A percentile compares a stretch with the other conserved stretches of the same genome.
Evolutionary conservation across 2,329 filamentous ascomycete species (phyloP).

Genomic region (Stemphylium vesicarium): DNA sequence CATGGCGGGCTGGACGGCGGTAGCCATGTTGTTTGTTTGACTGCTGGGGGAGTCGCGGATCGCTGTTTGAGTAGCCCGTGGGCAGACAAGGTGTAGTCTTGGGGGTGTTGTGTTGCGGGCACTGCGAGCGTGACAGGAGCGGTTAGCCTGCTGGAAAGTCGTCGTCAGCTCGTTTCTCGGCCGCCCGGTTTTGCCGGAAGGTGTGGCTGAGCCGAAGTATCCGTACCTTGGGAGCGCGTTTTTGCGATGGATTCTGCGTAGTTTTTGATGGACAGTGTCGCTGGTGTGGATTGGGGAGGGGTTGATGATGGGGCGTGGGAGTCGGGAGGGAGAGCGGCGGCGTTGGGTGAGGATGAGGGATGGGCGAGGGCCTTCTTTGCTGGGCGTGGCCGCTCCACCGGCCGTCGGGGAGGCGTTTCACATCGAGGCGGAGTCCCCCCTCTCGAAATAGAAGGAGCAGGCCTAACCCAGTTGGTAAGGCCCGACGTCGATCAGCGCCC

Average conservation of each 20-base stretch:
- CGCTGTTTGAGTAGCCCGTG: constrained; percentile 27
- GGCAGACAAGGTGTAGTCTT: constrained; percentile 35
- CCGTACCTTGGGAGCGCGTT: constrained; percentile 2
- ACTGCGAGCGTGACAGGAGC: constrained; percentile 25
- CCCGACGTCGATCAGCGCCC: constrained; percentile 9
- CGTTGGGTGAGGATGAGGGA: background rate
- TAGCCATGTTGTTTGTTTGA: constrained; percentile 38
- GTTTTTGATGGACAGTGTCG: constrained; percentile 2
- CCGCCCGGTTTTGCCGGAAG: constrained; percentile 35
- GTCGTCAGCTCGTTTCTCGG: constrained; percentile 46
- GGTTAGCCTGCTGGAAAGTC: constrained; percentile 44
- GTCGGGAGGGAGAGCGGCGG: constrained; percentile 1
- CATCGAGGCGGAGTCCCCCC: constrained; percentile 20
- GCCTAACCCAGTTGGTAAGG: constrained; percentile 14
- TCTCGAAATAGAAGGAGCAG: constrained; percentile 24
- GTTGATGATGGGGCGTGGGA: constrained; percentile 1
- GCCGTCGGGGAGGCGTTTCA: constrained; percentile 30
- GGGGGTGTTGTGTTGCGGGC: constrained; percentile 29
- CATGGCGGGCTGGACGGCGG: constrained; percentile 45
- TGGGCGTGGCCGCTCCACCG: constrained; percentile 18
- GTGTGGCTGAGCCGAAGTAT: constrained; percentile 36
- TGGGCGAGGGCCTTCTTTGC: constrained; percentile 29
- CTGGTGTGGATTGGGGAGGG: background rate
- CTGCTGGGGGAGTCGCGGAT: constrained; percentile 17
- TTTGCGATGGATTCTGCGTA: background rate